phyloP scores from a whole-genome alignment of 2,329 filamentous ascomycete species.

The Colletotrichum camelliae region DNA sequence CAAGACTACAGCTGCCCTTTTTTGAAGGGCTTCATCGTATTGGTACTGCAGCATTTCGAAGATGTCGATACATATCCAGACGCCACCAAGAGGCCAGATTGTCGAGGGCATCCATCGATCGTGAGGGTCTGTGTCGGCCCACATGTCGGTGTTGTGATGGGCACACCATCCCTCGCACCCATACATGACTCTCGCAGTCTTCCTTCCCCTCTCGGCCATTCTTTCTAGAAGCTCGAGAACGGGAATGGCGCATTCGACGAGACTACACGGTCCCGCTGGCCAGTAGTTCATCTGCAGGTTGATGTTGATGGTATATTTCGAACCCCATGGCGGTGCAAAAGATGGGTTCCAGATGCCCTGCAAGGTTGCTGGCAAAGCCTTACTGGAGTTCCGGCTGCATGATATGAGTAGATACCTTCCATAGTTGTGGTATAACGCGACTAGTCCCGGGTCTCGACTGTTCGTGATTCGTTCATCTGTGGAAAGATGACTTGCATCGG shows the following conservation, averaged over 20 bases:
- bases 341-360: constrained; percentile 50
- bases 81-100: constrained; percentile 44
- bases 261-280: constrained; percentile 27
- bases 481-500: constrained; percentile 23
- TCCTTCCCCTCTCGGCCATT: constrained; percentile 35
- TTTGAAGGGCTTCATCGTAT: constrained; percentile 33
- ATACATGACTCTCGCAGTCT: constrained; percentile 37
- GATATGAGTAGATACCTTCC: constrained; percentile 25
- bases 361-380: constrained; percentile 43
- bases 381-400: constrained; percentile 10
- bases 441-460: constrained; percentile 26
- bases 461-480: constrained; percentile 25
- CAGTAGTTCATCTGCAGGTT: constrained; percentile 50
- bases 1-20: constrained; percentile 29
- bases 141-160: constrained; percentile 43
- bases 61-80: constrained; percentile 44
- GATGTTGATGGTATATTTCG: constrained; percentile 50
- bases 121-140: constrained; percentile 38
- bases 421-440: constrained; percentile 24
- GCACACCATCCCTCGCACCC: constrained; percentile 35
- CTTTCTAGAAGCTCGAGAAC: constrained; percentile 35
- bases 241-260: constrained; percentile 14
- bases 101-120: constrained; percentile 36
- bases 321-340: constrained; percentile 44
- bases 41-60: constrained; percentile 41